Base-by-base conservation (phyloP, 495 filamentous ascomycete genomes). In the Penicillium canescens region DNA sequence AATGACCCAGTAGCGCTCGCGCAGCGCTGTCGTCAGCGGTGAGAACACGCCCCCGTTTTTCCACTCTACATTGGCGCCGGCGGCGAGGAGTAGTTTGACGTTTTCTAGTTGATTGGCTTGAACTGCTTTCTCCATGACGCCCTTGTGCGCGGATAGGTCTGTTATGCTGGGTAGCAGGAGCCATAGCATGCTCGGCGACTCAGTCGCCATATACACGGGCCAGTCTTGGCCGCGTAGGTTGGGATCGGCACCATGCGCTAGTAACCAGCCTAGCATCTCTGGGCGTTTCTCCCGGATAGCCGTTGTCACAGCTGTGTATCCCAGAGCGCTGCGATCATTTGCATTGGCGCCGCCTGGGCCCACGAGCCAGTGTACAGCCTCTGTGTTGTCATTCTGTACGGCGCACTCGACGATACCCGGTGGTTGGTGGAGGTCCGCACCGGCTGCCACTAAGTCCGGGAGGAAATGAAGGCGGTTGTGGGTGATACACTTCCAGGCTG, bases 41-140 rank as follows among this genome's bases (percentile, higher is more conserved):
- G 76, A 78, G 65, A 82, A 82, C 23, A 82, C 78, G 13, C 79
- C 78, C 16, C 78, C 79, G 56, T 82, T 82, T 65, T 77, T 78
- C 61, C 80, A 79, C 54, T 83, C 80, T 24, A 81, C 77, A 47
- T 50, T 60, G 8, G 57, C 63, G 2, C 63, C 63, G 0, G 57
- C 58, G n/a, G 56, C 50, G 2, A 67, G 18, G 21, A 67, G 46
- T 21, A 63, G 40, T 20, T 67, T 61, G 43, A 67, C 41, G 35
- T 44, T 61, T 20, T 63, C 63, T 4, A 67, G 50, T 23, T 61
- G 52, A 63, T 80, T 75, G 8, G 78, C 76, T 2, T 68, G 70
- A 8, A 82, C 80, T 18, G 80, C 79, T 69, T 78, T 75, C 53
- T 83, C 80, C 63, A 83, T 72, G 11, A 82, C 75, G 4, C 80